These are phyloP conservation scores for Ichthyophonus hoferi DNA, from an alignment of 208 protist species.

Conservation along the genomic window DNA sequence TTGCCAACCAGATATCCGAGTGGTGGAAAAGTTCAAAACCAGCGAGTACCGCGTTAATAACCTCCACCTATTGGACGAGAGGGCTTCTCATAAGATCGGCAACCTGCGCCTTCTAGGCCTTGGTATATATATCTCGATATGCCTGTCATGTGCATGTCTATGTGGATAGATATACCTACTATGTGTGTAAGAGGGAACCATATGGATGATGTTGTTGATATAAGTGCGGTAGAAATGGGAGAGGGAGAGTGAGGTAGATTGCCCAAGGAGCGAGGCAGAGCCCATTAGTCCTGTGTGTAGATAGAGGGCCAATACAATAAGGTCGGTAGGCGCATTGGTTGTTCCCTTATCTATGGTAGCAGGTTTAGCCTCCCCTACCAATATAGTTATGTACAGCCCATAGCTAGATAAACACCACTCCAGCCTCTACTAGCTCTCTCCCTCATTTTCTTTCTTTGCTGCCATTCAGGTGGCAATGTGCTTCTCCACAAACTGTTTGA, in stretches of 20 bases:
- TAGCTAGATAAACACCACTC: background rate
- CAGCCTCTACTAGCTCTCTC: background rate
- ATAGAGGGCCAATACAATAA: no score
- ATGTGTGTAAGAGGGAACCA: no score
- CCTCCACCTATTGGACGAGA: constrained; percentile 10
- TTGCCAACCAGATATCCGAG: constrained; percentile 20
- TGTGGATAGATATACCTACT: no score
- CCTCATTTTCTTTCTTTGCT: background rate
- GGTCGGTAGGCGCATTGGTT: no score
- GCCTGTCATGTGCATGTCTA: background rate
- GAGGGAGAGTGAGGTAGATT: no score
- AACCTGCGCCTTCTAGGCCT: constrained; percentile 4
- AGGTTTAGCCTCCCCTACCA: background rate
- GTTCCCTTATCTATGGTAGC: no score
- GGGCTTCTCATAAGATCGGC: constrained; percentile 4
- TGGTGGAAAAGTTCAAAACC: background rate
- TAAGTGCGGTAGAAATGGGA: no score
- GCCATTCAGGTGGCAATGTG: background rate
- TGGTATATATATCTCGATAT: background rate
- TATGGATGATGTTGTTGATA: no score
- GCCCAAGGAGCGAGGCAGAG: no score
- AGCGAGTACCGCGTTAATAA: background rate
- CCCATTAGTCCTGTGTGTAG: no score
- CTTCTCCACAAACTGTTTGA: constrained; percentile 17
- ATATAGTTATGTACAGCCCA: background rate